Evolutionary conservation across 345 rosid genomes (phyloP).

Genomic region (Eucalyptus sp.): DNA sequence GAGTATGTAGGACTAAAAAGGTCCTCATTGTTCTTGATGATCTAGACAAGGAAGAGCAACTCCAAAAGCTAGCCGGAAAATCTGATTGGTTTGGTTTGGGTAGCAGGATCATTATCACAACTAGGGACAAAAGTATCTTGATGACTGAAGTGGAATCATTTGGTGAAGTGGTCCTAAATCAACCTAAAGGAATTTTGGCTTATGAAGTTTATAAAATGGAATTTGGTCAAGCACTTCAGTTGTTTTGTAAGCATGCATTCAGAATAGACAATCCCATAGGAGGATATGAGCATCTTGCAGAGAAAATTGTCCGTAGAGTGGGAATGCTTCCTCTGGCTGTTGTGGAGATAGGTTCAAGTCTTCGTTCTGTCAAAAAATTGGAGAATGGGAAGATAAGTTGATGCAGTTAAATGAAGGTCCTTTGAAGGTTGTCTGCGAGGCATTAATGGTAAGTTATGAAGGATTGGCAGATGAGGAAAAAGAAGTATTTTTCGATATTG

Average conservation of each 20-base stretch:
- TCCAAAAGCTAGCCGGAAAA: background rate
- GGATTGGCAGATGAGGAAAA: background rate
- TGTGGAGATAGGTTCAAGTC: background rate
- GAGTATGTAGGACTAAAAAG: background rate
- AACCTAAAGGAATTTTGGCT: background rate
- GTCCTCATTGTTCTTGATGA: background rate
- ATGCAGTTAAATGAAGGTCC: background rate
- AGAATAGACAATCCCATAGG: background rate
- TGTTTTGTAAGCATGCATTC: background rate
- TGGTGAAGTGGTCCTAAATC: background rate
- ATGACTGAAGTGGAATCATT: background rate
- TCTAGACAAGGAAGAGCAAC: background rate
- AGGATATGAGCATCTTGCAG: background rate
- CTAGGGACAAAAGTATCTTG: background rate
- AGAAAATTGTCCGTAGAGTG: background rate
- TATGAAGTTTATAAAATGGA: background rate
- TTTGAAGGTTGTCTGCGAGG: background rate
- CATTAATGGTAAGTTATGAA: background rate
- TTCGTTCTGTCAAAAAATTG: background rate
- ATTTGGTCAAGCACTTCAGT: background rate
- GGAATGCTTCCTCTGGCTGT: background rate
- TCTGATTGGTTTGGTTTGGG: background rate
- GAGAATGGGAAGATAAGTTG: background rate
- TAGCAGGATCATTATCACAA: background rate
- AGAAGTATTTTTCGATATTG: background rate